phyloP scores from a whole-genome alignment of 2,329 filamentous ascomycete genomes.

The Colletotrichum eleusines region DNA sequence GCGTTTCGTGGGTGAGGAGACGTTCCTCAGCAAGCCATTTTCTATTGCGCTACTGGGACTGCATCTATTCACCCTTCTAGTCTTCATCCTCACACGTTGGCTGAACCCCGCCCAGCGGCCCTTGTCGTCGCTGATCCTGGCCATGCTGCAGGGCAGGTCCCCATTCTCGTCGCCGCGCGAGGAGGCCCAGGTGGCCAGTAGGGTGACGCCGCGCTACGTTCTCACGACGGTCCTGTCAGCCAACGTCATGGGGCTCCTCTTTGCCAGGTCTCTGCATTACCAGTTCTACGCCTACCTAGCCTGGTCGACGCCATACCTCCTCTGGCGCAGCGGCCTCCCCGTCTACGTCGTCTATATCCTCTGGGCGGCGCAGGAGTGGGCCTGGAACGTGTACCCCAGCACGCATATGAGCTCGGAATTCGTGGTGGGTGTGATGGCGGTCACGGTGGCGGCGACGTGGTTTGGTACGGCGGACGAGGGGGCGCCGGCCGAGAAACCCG shows the following conservation, averaged over 20 bases:
- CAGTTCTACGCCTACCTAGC: slow-evolving; percentile 95
- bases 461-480: slow-evolving; percentile 63
- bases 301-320: slow-evolving; percentile 88
- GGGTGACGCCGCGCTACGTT: slow-evolving; percentile 78
- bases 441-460: slow-evolving; percentile 75
- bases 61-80: slow-evolving; percentile 74
- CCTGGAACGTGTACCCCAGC: slow-evolving; percentile 95
- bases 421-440: slow-evolving; percentile 78
- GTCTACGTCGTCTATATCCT: slow-evolving; percentile 75
- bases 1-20: slow-evolving; percentile 89
- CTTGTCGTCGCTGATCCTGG: slow-evolving; percentile 64
- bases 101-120: slow-evolving; percentile 74
- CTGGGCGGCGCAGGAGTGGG: slow-evolving; percentile 88
- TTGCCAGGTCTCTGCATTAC: slow-evolving; percentile 90
- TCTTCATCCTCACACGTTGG: slow-evolving; percentile 79
- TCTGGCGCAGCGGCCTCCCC: slow-evolving; percentile 82
- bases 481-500: slow-evolving; percentile 42
- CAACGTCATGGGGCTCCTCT: slow-evolving; percentile 83
- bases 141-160: slow-evolving; percentile 57
- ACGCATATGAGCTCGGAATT: slow-evolving; percentile 65
- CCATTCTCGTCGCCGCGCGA: slow-evolving; percentile 62
- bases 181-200: slow-evolving; percentile 67
- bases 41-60: slow-evolving; percentile 73
- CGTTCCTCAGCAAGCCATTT: slow-evolving; percentile 79
- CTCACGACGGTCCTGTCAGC: slow-evolving; percentile 82